Evolutionary conservation across 164 flowering plant genomes (phyloP).

Genomic region (Vitis rupestris): DNA sequence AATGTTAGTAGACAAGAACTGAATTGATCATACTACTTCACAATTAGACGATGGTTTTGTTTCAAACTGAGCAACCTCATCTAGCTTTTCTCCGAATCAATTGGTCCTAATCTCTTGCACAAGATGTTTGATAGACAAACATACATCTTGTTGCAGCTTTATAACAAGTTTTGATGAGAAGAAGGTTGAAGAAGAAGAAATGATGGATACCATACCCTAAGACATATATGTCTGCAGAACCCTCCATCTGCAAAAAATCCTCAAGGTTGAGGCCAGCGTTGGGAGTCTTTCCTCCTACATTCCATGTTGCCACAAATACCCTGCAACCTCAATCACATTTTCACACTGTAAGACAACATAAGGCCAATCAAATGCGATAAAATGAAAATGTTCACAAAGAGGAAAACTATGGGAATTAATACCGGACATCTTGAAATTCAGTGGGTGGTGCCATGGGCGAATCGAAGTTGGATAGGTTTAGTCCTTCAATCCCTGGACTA

Average conservation of each 20-base stretch:
- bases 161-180: neutral
- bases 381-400: neutral
- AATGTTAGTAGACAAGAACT: neutral
- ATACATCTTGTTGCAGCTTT: too few species aligned
- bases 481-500: conserved; percentile 48
- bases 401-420: conserved; percentile 2
- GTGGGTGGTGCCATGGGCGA: conserved; percentile 36
- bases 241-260: conserved; percentile 79
- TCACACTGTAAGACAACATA: neutral
- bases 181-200: neutral
- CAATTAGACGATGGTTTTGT: too few species aligned
- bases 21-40: neutral
- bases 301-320: conserved; percentile 91
- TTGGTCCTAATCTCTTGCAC: too few species aligned
- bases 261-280: conserved; percentile 65
- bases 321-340: conserved; percentile 29
- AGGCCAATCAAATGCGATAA: neutral
- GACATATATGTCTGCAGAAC: conserved; percentile 79
- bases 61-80: too few species aligned
- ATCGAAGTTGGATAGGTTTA: conserved; percentile 57
- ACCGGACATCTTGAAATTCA: conserved; percentile 63
- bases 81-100: too few species aligned
- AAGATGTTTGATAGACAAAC: too few species aligned
- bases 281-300: conserved; percentile 92
- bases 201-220: conserved; percentile 55